phyloP scores from a whole-genome alignment of 2,329 filamentous ascomycete genomes.

The Lasiodiplodia sp. region DNA sequence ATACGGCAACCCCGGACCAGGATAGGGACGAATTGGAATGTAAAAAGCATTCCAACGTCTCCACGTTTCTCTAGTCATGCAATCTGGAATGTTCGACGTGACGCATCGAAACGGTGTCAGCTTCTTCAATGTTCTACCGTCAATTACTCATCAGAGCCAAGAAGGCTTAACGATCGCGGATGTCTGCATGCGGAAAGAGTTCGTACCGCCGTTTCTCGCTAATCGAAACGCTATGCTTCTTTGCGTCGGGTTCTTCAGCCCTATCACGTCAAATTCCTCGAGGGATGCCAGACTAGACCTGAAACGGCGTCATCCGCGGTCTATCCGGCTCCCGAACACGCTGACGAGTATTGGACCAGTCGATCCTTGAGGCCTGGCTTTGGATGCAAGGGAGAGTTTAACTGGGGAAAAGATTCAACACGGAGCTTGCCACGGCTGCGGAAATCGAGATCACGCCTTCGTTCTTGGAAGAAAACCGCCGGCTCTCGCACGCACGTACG shows the following conservation, averaged over 20 bases:
- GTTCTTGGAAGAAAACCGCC: background rate
- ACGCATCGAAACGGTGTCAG: background rate
- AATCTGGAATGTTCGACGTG: background rate
- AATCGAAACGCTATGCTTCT: background rate
- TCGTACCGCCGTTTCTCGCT: background rate
- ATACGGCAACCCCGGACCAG: too few species aligned
- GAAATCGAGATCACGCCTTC: background rate
- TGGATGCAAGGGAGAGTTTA: background rate
- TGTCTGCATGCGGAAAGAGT: background rate
- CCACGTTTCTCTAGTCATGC: too few species aligned
- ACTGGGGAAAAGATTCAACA: background rate
- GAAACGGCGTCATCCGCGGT: background rate
- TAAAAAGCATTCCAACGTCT: too few species aligned
- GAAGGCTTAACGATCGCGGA: background rate
- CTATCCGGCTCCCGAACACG: background rate
- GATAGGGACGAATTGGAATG: too few species aligned
- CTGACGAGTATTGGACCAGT: background rate
- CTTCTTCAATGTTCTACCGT: constrained; percentile 30
- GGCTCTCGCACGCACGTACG: too few species aligned
- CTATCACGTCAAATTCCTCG: background rate
- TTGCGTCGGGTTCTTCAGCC: background rate
- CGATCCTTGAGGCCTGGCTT: background rate
- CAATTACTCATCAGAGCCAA: background rate
- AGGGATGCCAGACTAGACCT: background rate
- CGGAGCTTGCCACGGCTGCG: background rate